A percentile compares a stretch with the other conserved stretches of the same genome.
phyloP scores from a whole-genome alignment of 2,329 filamentous ascomycete species.

The Pezicula radicicola region DNA sequence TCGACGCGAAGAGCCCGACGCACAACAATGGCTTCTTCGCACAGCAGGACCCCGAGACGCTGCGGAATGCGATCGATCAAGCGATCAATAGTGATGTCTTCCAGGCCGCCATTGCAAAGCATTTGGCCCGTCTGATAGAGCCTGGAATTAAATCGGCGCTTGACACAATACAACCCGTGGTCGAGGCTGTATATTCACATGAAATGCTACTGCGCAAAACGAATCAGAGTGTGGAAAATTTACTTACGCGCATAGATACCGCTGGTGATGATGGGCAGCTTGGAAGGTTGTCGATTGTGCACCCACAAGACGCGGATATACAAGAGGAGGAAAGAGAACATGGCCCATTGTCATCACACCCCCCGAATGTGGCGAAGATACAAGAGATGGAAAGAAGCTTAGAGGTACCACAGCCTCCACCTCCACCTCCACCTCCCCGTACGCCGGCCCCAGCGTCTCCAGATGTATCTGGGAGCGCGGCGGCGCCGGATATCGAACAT shows the following conservation, averaged over 20 bases:
- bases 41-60: conserved; percentile 19
- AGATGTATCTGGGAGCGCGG: not conserved
- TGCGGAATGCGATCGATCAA: conserved; percentile 23
- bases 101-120: conserved; percentile 26
- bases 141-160: conserved; percentile 27
- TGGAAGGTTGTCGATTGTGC: not conserved
- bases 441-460: not conserved
- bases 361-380: not conserved
- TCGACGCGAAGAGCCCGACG: conserved; percentile 10
- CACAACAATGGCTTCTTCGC: conserved; percentile 10
- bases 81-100: conserved; percentile 26
- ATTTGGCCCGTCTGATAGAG: conserved; percentile 26
- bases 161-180: conserved; percentile 29
- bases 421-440: not conserved
- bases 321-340: not conserved
- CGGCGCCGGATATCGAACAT: conserved; percentile 7
- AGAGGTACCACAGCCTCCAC: not conserved
- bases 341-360: conserved; percentile 1
- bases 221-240: conserved; percentile 26
- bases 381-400: not conserved
- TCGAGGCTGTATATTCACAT: conserved; percentile 29
- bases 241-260: conserved; percentile 21
- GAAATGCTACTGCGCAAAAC: conserved; percentile 27
- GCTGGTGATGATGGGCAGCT: conserved; percentile 8
- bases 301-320: not conserved